A percentile compares a stretch with the other conserved stretches of the same genome.
Conservation (phyloP, 768 basidiomycete species). For the Termitomyces sp. region DNA sequence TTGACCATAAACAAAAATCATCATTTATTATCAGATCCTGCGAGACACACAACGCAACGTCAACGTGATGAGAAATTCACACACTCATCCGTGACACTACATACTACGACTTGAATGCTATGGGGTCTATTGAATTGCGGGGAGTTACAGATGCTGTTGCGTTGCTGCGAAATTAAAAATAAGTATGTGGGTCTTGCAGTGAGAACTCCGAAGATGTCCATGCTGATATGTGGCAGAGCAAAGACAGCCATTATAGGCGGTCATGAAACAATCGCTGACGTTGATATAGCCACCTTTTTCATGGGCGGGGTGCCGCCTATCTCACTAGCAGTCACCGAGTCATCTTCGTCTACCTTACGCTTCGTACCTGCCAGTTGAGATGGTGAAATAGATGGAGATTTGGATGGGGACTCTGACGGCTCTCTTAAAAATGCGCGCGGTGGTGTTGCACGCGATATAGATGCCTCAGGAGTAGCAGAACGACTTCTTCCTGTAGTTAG, state of each 20-base stretch:
- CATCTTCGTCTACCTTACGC: conserved; percentile 66
- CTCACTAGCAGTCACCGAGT: conserved; percentile 32
- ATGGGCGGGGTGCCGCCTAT: conserved; percentile 52
- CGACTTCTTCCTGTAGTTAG: conserved; percentile 60
- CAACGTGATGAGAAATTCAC: not conserved
- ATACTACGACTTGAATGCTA: conserved; percentile 6
- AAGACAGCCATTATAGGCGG: not conserved
- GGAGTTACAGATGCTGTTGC: conserved; percentile 20
- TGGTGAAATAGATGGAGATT: conserved; percentile 40
- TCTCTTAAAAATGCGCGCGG: conserved; percentile 28
- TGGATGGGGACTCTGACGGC: conserved; percentile 22
- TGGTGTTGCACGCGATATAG: conserved; percentile 31
- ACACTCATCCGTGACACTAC: not conserved
- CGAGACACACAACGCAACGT: not conserved
- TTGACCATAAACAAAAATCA: not conserved
- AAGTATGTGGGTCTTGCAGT: conserved; percentile 6
- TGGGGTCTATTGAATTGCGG: conserved; percentile 15
- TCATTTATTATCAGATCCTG: not conserved
- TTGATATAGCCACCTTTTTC: conserved; percentile 59
- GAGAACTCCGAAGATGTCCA: conserved; percentile 11
- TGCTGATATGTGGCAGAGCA: not conserved
- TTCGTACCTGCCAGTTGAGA: conserved; percentile 55
- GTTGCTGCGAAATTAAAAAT: conserved; percentile 12
- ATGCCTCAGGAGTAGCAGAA: conserved; percentile 68
- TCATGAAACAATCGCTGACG: conserved; percentile 14